Evolutionary conservation across 148 eudicot species (phyloP), one percentile per base, ranked within the genome.

Genomic region (Persicaria tinctoria): DNA sequence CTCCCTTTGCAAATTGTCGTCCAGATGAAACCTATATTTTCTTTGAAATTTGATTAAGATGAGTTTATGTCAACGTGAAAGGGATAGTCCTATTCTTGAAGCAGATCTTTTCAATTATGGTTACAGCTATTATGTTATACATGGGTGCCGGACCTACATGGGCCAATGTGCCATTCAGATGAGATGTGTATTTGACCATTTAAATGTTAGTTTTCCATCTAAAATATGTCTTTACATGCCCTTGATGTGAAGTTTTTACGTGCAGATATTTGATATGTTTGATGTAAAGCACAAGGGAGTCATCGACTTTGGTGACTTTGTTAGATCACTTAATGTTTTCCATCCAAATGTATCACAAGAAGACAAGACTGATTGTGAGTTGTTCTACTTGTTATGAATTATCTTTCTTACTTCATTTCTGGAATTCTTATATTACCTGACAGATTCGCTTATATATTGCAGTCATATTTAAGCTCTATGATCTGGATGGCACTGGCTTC

Each of bases 291-390:
- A 79, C 18, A 93, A 83, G 81, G 98, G 98, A 23, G 90, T 84
- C 45, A 90, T 93, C 77, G 98, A 93, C 81, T 93, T 93, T 78
- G 98, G 91, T 55, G 98, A 93, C 84, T 93, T 93, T 79, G 97
- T 93, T 51, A 81, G 89, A 84, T 79, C 93, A 74, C 87, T 93
- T 1, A 88, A 83, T 59, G 91, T 93, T 74, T 93, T 93, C 85
- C 98, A 93, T 77, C 97, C 97, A 51, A 93, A 90, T 84, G 94
- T 91, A 76, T 87, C 97, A 18, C 79, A 78, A 85, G 94, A 93
- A 74, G 94, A 89, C 75, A 93, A 93, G 78, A 93, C 91, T 46
- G 88, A 91, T 32, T 93, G 98, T 93, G 82, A 75, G 98, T 80
- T 71, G 8, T 11, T 48, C 47, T 54, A 18, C 46, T 1, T 63